phyloP scores from a whole-genome alignment of 1,284 basidiomycete species.

The Cutaneotrichosporon sp. region DNA sequence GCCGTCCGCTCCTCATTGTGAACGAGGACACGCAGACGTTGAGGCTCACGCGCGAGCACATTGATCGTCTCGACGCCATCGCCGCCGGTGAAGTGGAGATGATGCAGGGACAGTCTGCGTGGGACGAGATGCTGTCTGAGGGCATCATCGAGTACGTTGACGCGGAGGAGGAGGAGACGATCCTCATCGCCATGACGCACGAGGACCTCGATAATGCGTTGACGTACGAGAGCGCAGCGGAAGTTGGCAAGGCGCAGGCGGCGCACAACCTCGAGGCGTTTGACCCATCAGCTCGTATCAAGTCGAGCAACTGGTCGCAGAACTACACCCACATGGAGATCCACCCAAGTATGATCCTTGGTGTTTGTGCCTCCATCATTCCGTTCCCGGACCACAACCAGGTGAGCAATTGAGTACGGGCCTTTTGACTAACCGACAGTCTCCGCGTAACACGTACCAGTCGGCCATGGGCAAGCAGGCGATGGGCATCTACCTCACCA shows the following conservation, averaged over 20 bases:
- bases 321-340: conserved; percentile 99
- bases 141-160: conserved; percentile 94
- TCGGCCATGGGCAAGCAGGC: conserved; percentile 99
- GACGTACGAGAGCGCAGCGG: conserved; percentile 32
- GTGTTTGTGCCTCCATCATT: conserved; percentile 97
- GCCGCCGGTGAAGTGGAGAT: conserved; percentile 59
- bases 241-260: conserved; percentile 55
- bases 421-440: conserved; percentile 57
- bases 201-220: conserved; percentile 85
- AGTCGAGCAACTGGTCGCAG: conserved; percentile 74
- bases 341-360: conserved; percentile 98
- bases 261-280: conserved; percentile 59
- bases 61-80: conserved; percentile 57
- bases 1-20: conserved; percentile 95
- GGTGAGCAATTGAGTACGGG: conserved; percentile 63
- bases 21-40: conserved; percentile 74
- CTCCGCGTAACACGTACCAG: conserved; percentile 98
- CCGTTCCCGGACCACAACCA: conserved; percentile 98
- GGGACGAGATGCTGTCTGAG: conserved; percentile 79
- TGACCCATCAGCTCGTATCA: conserved; percentile 84
- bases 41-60: conserved; percentile 79
- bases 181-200: conserved; percentile 98
- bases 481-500: conserved; percentile 97
- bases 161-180: conserved; percentile 98
- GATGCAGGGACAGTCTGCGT: conserved; percentile 63